These are phyloP conservation scores for Wickerhamomyces subpelliculosus DNA, from an alignment of 805 yeast genomes.

Conservation along the genomic window DNA sequence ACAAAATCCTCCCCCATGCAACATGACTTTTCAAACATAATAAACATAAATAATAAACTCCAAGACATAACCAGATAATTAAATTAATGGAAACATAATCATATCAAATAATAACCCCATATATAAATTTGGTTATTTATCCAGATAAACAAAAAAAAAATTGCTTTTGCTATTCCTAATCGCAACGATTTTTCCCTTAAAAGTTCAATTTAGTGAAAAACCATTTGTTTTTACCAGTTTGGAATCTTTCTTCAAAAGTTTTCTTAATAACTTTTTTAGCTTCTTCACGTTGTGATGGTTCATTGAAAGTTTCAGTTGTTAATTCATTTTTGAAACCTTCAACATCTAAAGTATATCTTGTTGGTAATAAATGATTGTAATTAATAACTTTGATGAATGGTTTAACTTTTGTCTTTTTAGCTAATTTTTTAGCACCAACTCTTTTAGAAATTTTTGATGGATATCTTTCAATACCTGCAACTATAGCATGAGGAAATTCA, in stretches of 20 bases:
- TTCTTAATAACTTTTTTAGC: slow-evolving; percentile 98
- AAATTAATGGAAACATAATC: no score
- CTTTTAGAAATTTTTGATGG: slow-evolving; percentile 94
- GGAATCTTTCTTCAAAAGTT: slow-evolving; percentile 99
- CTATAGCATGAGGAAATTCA: slow-evolving; percentile 98
- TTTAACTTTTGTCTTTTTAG: slow-evolving; percentile 96
- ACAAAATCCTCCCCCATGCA: no score
- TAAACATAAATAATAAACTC: no score
- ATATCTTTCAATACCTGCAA: slow-evolving; percentile 97
- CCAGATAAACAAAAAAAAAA: not conserved
- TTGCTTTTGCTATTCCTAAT: no score
- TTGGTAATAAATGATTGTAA: slow-evolving; percentile 99
- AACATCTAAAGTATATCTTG: slow-evolving; percentile 96
- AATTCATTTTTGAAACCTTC: slow-evolving; percentile 89
- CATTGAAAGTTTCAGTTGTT: slow-evolving; percentile 86
- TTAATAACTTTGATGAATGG: slow-evolving; percentile 97
- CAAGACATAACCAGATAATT: no score
- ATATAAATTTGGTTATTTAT: no score
- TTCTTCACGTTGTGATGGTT: slow-evolving; percentile 97
- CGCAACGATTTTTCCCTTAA: slow-evolving; percentile 29
- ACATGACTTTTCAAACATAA: no score
- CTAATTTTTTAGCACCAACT: slow-evolving; percentile 92
- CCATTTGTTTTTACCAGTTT: slow-evolving; percentile 99
- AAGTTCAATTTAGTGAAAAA: slow-evolving; percentile 96
- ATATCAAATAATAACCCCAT: no score